Evolutionary conservation across 441 rosid genomes (phyloP), one percentile per base, ranked within the genome.

Genomic region (Isatis lusitanica): DNA sequence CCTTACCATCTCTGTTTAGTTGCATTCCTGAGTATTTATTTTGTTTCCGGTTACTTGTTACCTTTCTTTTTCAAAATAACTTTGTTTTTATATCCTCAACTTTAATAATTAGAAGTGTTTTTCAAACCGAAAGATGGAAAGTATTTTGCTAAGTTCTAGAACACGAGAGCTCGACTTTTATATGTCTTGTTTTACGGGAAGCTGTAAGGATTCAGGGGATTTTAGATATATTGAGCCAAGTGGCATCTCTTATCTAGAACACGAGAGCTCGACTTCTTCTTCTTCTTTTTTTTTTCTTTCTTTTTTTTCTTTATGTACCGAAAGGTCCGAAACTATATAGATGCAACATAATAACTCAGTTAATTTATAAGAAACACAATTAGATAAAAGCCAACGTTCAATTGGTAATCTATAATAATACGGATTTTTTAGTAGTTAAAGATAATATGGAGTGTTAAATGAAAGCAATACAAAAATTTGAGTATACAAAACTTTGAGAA

Each of bases 151-250:
- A 46, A 46, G 17, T 70, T 59, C 6, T 33, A 33, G 36, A 33
- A 33, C 36, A 33, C 36, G 36, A 43, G 11, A 26, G 74, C 13
- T 15, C 66, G 36, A 38, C 18, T 50, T 55, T 33, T 10, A 63
- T 9, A 26, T 64, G n/a, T 42, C 15, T 52, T 63, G 18, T 33
- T 21, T 63, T 7, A 53, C 9, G n/a, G 5, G 47, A 63, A 21
- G 43, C 39, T 1, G 4, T 26, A 26, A 26, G 28, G 2, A 26
- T 26, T 26, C 3, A 1, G 28, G 28, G 28, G 28, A 3, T 26
- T 26, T 26, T 26, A 50, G 44, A 74, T 66, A 55, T 38, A 30
- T 18, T 39, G 40, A 48, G 53, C 18, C 76, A 66, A 73, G 42
- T 65, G 47, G 59, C 31, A 21, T 53, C 55, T 33, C 38, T 58